Evolutionary conservation across 192 early-diverging fungal species (phyloP), one percentile per base, ranked within the genome.

Genomic region (Mortierella alpina): DNA sequence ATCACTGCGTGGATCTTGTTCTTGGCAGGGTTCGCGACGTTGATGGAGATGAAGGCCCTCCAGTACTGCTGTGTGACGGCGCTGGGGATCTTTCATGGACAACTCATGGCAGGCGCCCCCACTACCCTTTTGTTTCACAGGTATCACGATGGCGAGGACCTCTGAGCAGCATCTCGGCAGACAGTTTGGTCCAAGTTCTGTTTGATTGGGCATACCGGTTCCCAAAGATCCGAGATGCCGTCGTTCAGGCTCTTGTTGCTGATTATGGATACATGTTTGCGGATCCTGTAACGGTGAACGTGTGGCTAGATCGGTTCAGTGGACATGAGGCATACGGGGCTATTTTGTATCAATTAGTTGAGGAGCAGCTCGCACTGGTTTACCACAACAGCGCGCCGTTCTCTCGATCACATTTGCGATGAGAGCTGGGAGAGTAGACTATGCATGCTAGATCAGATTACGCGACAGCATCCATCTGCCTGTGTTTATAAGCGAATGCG

Each of bases 191-290:
- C 14, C 70, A 72, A 42, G 63, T 71, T 9, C 15, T 80, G 51
- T 80, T 80, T 59, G 60, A 49, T 23, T 80, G 77, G 77, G 77
- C 70, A 0, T 58, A 68, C 53, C 44, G 60, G 18, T 80, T 72
- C 11, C 52, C 65, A 50, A 67, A 71, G 66, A 63, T 72, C 12
- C 59, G 69, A 18, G n/a, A 12, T 8, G 70, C 49, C 14, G 10
- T 80, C 40, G 52, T 72, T 1, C 46, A 40, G 60, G 66, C 53
- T 8, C 11, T 80, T 10, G 39, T 67, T 17, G 6, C 31, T 44
- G 60, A 48, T n/a, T 41, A 65, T 9, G 70, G 69, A 50, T 17
- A 55, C 2, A 6, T 23, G 42, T 59, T 61, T 51, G 23, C 7
- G 3, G 42, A 58, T 0, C 31, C 31, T 31, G 55, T 13, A 2